These are phyloP conservation scores for Alternaria alternata DNA, from an alignment of 2,329 filamentous ascomycete genomes.

Conservation along the genomic window DNA sequence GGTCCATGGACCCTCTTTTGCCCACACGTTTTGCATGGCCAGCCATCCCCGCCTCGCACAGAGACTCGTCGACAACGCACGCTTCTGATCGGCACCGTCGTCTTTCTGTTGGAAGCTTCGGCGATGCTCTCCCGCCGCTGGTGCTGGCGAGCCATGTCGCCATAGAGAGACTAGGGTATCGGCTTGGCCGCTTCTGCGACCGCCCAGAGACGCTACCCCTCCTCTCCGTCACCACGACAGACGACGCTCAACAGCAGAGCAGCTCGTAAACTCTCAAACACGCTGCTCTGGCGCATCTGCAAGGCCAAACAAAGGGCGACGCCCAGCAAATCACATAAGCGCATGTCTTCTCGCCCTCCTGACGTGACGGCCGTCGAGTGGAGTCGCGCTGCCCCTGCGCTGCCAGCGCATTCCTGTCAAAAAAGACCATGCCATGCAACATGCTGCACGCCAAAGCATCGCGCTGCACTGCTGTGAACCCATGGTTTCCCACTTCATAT, in stretches of 20 bases:
- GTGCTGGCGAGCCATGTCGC: conserved; percentile 4
- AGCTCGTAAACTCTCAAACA: conserved; percentile 15
- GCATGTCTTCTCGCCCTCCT: conserved; percentile 21
- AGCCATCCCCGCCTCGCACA: conserved; percentile 26
- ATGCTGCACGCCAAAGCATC: conserved; percentile 37
- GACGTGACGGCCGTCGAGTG: conserved; percentile 35
- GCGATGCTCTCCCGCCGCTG: conserved; percentile 9
- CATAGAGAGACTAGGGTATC: conserved; percentile 7
- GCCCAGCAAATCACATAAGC: conserved; percentile 29
- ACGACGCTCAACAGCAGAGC: conserved; percentile 1
- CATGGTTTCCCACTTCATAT: conserved; percentile 41
- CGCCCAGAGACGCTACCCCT: conserved; percentile 15
- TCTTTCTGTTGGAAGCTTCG: conserved; percentile 7
- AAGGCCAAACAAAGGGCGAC: neutral
- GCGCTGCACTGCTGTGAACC: conserved; percentile 39
- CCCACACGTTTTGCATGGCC: conserved; percentile 13
- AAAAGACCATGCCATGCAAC: conserved; percentile 23
- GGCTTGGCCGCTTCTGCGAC: conserved; percentile 32
- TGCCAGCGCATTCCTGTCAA: conserved; percentile 36
- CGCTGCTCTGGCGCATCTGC: conserved; percentile 16
- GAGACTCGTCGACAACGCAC: conserved; percentile 29
- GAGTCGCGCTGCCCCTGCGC: conserved; percentile 20
- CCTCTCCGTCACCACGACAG: conserved; percentile 5
- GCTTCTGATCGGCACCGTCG: conserved; percentile 17
- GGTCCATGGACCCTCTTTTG: conserved; percentile 3